Evolutionary conservation across 2,329 filamentous ascomycete species (phyloP).

Genomic region (Ampelomyces quisqualis): DNA sequence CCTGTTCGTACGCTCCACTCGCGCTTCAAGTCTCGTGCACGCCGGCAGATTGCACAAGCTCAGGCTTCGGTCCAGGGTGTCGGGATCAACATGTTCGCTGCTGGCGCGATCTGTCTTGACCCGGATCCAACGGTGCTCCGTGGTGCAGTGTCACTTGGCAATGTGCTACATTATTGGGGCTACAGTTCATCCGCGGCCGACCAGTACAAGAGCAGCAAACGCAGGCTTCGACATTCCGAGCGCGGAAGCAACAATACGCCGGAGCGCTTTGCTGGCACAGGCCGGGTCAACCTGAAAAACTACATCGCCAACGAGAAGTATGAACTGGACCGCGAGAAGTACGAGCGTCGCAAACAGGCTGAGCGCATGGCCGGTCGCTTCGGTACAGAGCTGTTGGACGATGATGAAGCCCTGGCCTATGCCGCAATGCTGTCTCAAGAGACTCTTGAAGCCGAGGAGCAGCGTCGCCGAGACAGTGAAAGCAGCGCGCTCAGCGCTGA

Average conservation of each 20-base stretch:
- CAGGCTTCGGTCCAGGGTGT: constrained; percentile 67
- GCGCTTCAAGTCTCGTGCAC: constrained; percentile 76
- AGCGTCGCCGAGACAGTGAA: constrained; percentile 49
- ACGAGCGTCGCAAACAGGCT: constrained; percentile 65
- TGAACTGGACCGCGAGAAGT: constrained; percentile 74
- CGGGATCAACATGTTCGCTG: constrained; percentile 75
- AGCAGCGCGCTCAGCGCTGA: constrained; percentile 44
- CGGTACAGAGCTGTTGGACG: constrained; percentile 71
- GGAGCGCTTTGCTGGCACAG: constrained; percentile 61
- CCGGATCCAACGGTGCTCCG: constrained; percentile 82
- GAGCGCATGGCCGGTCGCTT: constrained; percentile 75
- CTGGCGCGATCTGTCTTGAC: constrained; percentile 81
- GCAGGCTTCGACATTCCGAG: constrained; percentile 70
- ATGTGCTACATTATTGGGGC: constrained; percentile 87
- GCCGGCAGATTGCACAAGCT: constrained; percentile 69
- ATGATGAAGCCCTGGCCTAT: constrained; percentile 65
- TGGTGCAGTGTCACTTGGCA: constrained; percentile 83
- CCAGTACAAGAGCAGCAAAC: constrained; percentile 73
- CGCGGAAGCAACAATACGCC: constrained; percentile 61
- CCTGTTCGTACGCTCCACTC: constrained; percentile 87
- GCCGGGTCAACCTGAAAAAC: constrained; percentile 70
- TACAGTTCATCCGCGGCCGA: constrained; percentile 80
- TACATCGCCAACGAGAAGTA: constrained; percentile 85
- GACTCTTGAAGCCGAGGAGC: constrained; percentile 52
- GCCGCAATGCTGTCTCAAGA: constrained; percentile 64